Percentiles rank a stretch among this genome's conserved stretches.
phyloP scores from a whole-genome alignment of 192 early-diverging fungal species.

The Lunasporangiospora selenospora region DNA sequence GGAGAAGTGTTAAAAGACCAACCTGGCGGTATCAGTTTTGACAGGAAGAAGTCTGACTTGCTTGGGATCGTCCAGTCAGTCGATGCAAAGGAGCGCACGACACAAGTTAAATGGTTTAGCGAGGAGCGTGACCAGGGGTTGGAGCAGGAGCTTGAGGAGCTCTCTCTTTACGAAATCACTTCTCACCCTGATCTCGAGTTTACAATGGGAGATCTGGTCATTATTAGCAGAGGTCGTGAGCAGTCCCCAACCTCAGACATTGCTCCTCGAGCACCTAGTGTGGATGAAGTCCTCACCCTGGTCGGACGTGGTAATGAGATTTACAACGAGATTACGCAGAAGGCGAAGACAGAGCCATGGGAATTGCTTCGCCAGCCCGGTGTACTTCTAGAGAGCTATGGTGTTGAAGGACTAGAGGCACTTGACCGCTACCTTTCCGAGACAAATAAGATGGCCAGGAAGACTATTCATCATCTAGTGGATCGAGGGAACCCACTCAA shows the following conservation, averaged over 20 bases:
- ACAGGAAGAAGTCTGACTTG: slow-evolving; percentile 41
- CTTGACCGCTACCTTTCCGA: slow-evolving; percentile 43
- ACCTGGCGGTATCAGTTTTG: slow-evolving; percentile 30
- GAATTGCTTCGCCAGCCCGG: background rate
- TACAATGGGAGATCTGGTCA: slow-evolving; percentile 40
- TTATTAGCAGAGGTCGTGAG: slow-evolving; percentile 37
- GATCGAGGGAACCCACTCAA: slow-evolving; percentile 25
- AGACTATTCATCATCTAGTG: slow-evolving; percentile 20
- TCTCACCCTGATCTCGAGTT: slow-evolving; percentile 49
- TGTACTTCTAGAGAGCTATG: slow-evolving; percentile 27
- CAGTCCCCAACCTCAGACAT: slow-evolving; percentile 30
- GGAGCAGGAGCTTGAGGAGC: slow-evolving; percentile 39
- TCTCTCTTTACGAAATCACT: slow-evolving; percentile 49
- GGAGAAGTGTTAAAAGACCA: slow-evolving; percentile 39
- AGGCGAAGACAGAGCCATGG: background rate
- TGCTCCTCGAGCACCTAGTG: slow-evolving; percentile 43
- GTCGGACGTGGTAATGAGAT: slow-evolving; percentile 39
- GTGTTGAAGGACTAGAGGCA: slow-evolving; percentile 40
- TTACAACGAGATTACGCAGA: slow-evolving; percentile 16
- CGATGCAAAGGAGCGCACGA: slow-evolving; percentile 37
- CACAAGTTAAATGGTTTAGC: slow-evolving; percentile 50
- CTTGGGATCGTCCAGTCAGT: slow-evolving; percentile 51
- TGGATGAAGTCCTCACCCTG: slow-evolving; percentile 25
- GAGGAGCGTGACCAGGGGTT: slow-evolving; percentile 46
- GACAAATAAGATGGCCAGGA: slow-evolving; percentile 28